phyloP scores from a whole-genome alignment of 1,284 basidiomycete genomes.

The Microbotryum scabiosae region DNA sequence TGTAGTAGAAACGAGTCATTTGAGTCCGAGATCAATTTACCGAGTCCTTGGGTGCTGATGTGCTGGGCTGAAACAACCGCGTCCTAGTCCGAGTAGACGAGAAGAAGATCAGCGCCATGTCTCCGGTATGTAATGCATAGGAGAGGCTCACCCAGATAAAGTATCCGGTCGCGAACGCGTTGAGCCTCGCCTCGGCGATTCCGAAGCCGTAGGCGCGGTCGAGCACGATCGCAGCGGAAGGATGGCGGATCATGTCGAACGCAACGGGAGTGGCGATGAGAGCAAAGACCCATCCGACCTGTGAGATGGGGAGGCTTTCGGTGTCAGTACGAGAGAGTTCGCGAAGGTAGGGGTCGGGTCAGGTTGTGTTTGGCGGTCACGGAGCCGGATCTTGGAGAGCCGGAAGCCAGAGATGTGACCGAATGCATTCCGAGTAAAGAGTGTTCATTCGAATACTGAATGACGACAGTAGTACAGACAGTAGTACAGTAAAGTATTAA shows the following conservation, averaged over 20 bases:
- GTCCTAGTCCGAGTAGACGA: constrained; percentile 37
- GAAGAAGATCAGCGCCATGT: background rate
- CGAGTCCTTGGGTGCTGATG: constrained; percentile 34
- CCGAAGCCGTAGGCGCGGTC: constrained; percentile 22
- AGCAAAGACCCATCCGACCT: constrained; percentile 35
- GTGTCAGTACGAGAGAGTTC: background rate
- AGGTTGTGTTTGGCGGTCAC: too few relatives aligned
- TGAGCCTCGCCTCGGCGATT: constrained; percentile 17
- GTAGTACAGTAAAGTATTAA: constrained; percentile 23
- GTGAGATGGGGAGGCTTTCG: constrained; percentile 27
- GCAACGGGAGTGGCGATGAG: constrained; percentile 26
- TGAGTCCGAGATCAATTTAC: constrained; percentile 1
- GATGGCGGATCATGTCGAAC: constrained; percentile 9
- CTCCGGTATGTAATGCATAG: constrained; percentile 27
- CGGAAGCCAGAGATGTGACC: constrained; percentile 27
- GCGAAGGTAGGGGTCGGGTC: background rate
- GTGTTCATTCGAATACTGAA: too few relatives aligned
- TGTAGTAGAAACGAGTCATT: background rate
- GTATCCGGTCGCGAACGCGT: constrained; percentile 27
- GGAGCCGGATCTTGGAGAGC: background rate
- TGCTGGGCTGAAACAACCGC: constrained; percentile 35
- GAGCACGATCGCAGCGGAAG: constrained; percentile 9
- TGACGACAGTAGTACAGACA: constrained; percentile 34
- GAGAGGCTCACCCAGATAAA: constrained; percentile 28
- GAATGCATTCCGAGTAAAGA: constrained; percentile 16